A percentile compares a stretch with the other conserved stretches of the same genome.
Evolutionary conservation across 306 rosid genomes (phyloP).

Genomic region (Lablab purpureus): DNA sequence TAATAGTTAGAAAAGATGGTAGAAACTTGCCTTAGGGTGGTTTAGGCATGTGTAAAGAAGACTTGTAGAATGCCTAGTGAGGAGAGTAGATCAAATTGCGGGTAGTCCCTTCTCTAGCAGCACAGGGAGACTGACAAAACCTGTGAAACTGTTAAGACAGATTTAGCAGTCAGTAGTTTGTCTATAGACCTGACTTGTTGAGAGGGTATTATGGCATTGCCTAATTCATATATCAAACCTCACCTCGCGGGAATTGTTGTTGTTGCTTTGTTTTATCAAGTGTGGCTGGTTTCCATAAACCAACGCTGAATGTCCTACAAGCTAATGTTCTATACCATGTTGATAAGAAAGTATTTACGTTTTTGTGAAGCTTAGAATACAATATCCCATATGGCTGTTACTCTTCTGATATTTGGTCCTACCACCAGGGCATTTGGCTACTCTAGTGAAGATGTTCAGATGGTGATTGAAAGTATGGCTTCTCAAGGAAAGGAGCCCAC

Average conservation of each 20-base stretch:
- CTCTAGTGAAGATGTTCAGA: slow-evolving; percentile 98
- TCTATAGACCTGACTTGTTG: background rate
- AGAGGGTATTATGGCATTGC: background rate
- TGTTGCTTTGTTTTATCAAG: slow-evolving; percentile 2
- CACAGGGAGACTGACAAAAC: background rate
- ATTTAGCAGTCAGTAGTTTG: slow-evolving; percentile 1
- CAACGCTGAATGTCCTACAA: background rate
- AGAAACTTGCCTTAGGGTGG: background rate
- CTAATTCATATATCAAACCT: background rate
- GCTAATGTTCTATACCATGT: slow-evolving; percentile 36
- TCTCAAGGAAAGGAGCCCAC: slow-evolving; percentile 99
- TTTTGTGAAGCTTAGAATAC: slow-evolving; percentile 36
- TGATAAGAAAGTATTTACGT: slow-evolving; percentile 40
- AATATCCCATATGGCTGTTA: slow-evolving; percentile 45
- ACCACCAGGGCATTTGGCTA: slow-evolving; percentile 95
- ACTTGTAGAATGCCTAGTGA: background rate
- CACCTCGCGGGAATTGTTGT: background rate
- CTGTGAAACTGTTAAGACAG: background rate
- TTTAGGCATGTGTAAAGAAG: background rate
- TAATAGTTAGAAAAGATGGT: background rate
- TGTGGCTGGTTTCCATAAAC: slow-evolving; percentile 38
- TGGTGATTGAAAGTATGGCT: slow-evolving; percentile 97
- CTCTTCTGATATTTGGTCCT: slow-evolving; percentile 49
- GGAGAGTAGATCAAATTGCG: background rate
- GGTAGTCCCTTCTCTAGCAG: background rate